Percentiles rank a stretch among this genome's conserved stretches.
phyloP scores from a whole-genome alignment of 306 rosid genomes.

The Astragalus glycyphyllos region DNA sequence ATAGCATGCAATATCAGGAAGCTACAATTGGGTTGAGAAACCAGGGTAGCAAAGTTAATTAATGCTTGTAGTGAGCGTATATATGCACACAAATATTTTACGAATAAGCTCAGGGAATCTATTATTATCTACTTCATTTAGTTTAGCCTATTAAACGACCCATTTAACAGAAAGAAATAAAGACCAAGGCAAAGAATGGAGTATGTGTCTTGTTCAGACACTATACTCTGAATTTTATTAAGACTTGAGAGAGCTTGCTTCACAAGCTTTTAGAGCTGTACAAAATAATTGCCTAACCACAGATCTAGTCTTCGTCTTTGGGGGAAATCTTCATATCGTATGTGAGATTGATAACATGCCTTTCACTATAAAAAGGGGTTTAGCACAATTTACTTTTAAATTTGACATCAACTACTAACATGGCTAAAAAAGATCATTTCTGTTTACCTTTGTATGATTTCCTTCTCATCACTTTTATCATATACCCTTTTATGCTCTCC shows the following conservation, averaged over 20 bases:
- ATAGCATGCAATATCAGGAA: constrained; percentile 19
- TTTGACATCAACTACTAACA: constrained; percentile 35
- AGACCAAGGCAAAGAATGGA: constrained; percentile 22
- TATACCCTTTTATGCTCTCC: constrained; percentile 14
- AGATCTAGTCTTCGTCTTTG: not conserved
- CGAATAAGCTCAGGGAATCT: constrained; percentile 15
- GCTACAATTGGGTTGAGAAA: constrained; percentile 16
- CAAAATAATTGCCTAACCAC: constrained; percentile 27
- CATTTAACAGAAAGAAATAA: not conserved
- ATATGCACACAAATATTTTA: constrained; percentile 13
- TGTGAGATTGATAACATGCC: constrained; percentile 1
- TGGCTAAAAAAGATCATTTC: constrained; percentile 12
- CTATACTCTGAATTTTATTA: constrained; percentile 21
- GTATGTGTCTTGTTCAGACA: not conserved
- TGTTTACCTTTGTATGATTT: constrained; percentile 23
- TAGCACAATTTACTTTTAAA: constrained; percentile 24
- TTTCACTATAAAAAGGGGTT: constrained; percentile 15
- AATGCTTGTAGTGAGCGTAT: not conserved
- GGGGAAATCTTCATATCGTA: constrained; percentile 11
- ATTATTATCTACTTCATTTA: not conserved
- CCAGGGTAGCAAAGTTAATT: constrained; percentile 7
- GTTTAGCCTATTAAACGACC: too few relatives aligned
- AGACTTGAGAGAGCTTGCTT: not conserved
- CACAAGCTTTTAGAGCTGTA: constrained; percentile 3
- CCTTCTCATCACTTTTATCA: constrained; percentile 22